These are phyloP conservation scores for Pythium utonaiense DNA, from an alignment of 352 stramenopile genomes.

Conservation along the genomic window DNA sequence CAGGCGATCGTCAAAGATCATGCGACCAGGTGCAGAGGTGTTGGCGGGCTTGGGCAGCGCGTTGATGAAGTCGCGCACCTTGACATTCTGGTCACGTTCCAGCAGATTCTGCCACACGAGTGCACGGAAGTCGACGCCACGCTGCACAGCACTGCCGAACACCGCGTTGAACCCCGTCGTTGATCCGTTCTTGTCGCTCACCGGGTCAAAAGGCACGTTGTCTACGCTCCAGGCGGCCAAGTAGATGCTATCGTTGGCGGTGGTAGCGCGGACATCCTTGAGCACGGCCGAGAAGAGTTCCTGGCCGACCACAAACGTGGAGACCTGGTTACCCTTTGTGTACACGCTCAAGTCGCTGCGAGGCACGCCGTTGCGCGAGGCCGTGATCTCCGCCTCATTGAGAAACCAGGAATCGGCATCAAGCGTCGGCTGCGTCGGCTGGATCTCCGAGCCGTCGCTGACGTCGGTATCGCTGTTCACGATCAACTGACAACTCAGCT, in stretches of 20 bases:
- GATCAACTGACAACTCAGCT: slow-evolving; percentile 8
- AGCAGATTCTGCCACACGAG: slow-evolving; percentile 67
- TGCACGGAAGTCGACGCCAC: slow-evolving; percentile 42
- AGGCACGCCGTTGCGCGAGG: slow-evolving; percentile 36
- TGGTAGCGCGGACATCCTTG: slow-evolving; percentile 35
- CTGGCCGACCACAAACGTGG: slow-evolving; percentile 32
- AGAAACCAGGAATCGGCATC: slow-evolving; percentile 60
- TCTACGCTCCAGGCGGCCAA: slow-evolving; percentile 62
- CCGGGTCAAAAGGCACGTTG: slow-evolving; percentile 53
- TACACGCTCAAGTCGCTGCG: slow-evolving; percentile 44
- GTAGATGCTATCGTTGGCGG: slow-evolving; percentile 37
- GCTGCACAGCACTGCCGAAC: slow-evolving; percentile 20
- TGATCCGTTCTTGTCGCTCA: slow-evolving; percentile 15
- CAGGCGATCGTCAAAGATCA: slow-evolving; percentile 55
- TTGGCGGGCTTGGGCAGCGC: slow-evolving; percentile 10
- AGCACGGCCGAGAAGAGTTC: slow-evolving; percentile 52
- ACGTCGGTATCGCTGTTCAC: slow-evolving; percentile 6
- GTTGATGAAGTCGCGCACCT: slow-evolving; percentile 55
- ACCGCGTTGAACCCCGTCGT: slow-evolving; percentile 32
- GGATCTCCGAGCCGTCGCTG: slow-evolving; percentile 23
- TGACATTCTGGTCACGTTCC: slow-evolving; percentile 48
- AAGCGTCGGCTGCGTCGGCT: slow-evolving; percentile 35
- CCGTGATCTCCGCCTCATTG: slow-evolving; percentile 48
- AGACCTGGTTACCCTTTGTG: slow-evolving; percentile 48
- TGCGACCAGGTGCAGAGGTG: slow-evolving; percentile 9